These are phyloP conservation scores for Phanerochaete sordida DNA, from an alignment of 768 basidiomycete species.

Conservation along the genomic window DNA sequence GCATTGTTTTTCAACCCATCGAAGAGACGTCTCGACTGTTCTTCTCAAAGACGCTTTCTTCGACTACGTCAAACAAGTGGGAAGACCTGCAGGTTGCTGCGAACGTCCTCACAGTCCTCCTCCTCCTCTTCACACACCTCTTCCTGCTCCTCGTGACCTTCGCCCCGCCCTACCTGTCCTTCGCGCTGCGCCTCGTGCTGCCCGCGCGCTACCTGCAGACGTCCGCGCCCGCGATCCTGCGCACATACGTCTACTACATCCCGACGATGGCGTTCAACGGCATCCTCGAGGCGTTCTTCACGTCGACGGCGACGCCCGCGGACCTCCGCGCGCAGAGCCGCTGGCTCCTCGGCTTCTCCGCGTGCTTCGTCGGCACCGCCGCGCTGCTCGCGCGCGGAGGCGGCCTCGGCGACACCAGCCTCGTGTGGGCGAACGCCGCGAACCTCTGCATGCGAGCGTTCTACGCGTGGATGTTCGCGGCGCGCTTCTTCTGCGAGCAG, in stretches of 20 bases:
- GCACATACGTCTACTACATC: constrained; percentile 83
- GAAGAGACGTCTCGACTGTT: constrained; percentile 90
- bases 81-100: constrained; percentile 35
- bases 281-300: constrained; percentile 85
- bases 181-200: constrained; percentile 66
- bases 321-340: constrained; percentile 72
- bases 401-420: constrained; percentile 58
- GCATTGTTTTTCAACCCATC: constrained; percentile 91
- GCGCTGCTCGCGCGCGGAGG: constrained; percentile 39
- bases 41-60: constrained; percentile 67
- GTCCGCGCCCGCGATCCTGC: constrained; percentile 75
- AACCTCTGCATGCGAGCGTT: constrained; percentile 61
- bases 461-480: constrained; percentile 53
- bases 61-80: constrained; percentile 7
- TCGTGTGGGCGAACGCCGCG: constrained; percentile 75
- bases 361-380: constrained; percentile 58
- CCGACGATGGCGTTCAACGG: constrained; percentile 91
- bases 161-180: constrained; percentile 69
- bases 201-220: constrained; percentile 68
- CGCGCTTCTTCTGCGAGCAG: constrained; percentile 39
- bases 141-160: constrained; percentile 72
- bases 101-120: constrained; percentile 39
- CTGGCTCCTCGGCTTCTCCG: constrained; percentile 82
- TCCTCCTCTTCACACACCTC: constrained; percentile 67
- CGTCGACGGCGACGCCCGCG: constrained; percentile 63